Evolutionary conservation across 1,284 basidiomycete genomes (phyloP).

Genomic region (Porogramme epimiltina): DNA sequence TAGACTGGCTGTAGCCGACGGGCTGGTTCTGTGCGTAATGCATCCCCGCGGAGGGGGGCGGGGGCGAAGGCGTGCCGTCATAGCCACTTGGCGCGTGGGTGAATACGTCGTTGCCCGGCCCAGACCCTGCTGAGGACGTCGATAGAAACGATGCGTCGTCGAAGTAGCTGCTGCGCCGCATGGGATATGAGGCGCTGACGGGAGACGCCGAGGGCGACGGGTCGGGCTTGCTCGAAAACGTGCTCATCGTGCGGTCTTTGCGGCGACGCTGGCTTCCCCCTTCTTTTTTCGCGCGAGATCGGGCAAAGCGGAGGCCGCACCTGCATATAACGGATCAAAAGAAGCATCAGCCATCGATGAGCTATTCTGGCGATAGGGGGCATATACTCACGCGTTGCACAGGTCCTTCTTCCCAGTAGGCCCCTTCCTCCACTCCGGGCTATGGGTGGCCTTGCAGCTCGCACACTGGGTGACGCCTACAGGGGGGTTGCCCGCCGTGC

Average conservation of each 20-base stretch:
- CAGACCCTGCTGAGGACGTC: constrained; percentile 50
- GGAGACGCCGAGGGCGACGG: constrained; percentile 44
- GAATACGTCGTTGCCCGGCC: constrained; percentile 58
- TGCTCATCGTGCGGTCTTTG: constrained; percentile 45
- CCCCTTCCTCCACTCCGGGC: constrained; percentile 94
- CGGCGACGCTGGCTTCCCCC: constrained; percentile 47
- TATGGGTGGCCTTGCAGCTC: constrained; percentile 82
- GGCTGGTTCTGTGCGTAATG: constrained; percentile 50
- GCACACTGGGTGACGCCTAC: constrained; percentile 76
- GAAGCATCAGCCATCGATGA: constrained; percentile 4
- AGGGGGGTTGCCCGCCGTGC: constrained; percentile 60
- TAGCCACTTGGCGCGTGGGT: constrained; percentile 39
- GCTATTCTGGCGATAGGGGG: constrained; percentile 20
- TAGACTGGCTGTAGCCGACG: constrained; percentile 19
- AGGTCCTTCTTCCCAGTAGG: constrained; percentile 89
- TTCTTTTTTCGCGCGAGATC: constrained; percentile 83
- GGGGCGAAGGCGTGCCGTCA: constrained; percentile 52
- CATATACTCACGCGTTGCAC: constrained; percentile 83
- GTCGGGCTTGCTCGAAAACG: constrained; percentile 33
- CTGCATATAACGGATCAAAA: constrained; percentile 36
- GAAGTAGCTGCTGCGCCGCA: constrained; percentile 44
- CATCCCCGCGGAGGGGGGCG: constrained; percentile 52
- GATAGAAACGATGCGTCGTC: constrained; percentile 51
- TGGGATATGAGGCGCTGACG: constrained; percentile 36
- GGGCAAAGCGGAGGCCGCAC: constrained; percentile 79